phyloP scores from a whole-genome alignment of 2,329 filamentous ascomycete genomes.

The Hypoxylon sp. region DNA sequence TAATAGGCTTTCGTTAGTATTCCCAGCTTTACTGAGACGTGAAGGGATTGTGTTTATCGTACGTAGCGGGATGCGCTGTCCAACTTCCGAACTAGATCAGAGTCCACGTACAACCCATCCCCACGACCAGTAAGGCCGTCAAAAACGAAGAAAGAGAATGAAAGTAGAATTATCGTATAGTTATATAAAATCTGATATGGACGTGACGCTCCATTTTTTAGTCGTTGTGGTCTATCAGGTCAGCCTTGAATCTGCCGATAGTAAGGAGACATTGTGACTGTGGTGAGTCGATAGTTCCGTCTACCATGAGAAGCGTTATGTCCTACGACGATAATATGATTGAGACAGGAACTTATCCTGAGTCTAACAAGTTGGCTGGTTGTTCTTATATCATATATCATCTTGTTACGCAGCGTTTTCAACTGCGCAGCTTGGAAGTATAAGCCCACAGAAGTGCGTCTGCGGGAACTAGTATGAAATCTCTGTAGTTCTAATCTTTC shows the following conservation, averaged over 20 bases:
- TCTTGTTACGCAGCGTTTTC: not conserved
- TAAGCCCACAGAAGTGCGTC: not conserved
- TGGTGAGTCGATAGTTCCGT: not conserved
- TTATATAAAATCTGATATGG: slow-evolving; percentile 13
- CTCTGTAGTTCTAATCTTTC: not conserved
- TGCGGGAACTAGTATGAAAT: not conserved
- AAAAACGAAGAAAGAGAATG: slow-evolving; percentile 13
- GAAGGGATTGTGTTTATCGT: not conserved
- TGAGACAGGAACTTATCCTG: not conserved
- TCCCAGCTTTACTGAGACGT: not conserved
- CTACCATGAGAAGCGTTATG: not conserved
- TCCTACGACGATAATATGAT: not conserved
- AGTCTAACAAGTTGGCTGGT: not conserved
- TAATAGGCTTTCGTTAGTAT: not conserved
- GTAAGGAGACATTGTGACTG: not conserved
- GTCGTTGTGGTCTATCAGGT: slow-evolving; percentile 1
- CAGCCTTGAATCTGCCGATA: not conserved
- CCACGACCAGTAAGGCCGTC: not conserved
- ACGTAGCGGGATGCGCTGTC: slow-evolving; percentile 18
- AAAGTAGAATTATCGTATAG: slow-evolving; percentile 6
- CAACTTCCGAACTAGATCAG: slow-evolving; percentile 7
- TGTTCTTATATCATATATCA: not conserved
- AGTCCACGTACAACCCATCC: slow-evolving; percentile 1
- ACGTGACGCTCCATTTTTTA: not conserved
- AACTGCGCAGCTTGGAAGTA: not conserved